phyloP scores from a whole-genome alignment of 208 protist species.

The Leishmania turanica region DNA sequence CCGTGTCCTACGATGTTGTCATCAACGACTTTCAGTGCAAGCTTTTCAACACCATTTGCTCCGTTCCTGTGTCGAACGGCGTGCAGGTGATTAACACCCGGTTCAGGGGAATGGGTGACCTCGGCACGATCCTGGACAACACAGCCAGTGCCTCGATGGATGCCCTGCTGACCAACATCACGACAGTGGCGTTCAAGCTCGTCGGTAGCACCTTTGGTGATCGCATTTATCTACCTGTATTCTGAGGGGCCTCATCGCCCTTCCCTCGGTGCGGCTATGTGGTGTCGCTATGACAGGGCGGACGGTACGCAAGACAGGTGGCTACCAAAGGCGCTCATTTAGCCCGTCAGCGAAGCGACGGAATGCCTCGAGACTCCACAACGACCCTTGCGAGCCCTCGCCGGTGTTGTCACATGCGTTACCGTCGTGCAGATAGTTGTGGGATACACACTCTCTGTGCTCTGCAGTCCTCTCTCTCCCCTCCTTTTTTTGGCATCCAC shows the following conservation, averaged over 20 bases:
- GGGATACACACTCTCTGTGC: background rate
- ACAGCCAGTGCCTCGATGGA: slow-evolving; percentile 9
- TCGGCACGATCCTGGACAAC: slow-evolving; percentile 20
- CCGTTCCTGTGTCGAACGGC: slow-evolving; percentile 17
- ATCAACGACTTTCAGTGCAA: slow-evolving; percentile 23
- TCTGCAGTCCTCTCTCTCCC: background rate
- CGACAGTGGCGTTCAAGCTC: slow-evolving; percentile 9
- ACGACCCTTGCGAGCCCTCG: background rate
- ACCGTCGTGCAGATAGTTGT: background rate
- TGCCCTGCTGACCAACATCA: slow-evolving; percentile 13
- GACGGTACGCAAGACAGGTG: background rate
- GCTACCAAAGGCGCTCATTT: background rate
- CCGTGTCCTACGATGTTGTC: slow-evolving; percentile 24
- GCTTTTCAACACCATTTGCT: slow-evolving; percentile 20
- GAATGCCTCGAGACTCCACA: background rate
- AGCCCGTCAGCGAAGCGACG: background rate
- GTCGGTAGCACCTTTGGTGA: slow-evolving; percentile 21
- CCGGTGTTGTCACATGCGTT: background rate
- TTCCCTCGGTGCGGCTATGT: background rate
- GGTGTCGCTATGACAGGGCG: background rate
- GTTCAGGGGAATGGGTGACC: slow-evolving; percentile 18
- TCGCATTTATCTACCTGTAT: slow-evolving; percentile 14
- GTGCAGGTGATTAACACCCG: slow-evolving; percentile 22
- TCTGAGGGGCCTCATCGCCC: background rate
- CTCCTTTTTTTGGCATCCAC: background rate